Conservation (phyloP, 2,329 filamentous ascomycete species). For the Amphichorda felina region DNA sequence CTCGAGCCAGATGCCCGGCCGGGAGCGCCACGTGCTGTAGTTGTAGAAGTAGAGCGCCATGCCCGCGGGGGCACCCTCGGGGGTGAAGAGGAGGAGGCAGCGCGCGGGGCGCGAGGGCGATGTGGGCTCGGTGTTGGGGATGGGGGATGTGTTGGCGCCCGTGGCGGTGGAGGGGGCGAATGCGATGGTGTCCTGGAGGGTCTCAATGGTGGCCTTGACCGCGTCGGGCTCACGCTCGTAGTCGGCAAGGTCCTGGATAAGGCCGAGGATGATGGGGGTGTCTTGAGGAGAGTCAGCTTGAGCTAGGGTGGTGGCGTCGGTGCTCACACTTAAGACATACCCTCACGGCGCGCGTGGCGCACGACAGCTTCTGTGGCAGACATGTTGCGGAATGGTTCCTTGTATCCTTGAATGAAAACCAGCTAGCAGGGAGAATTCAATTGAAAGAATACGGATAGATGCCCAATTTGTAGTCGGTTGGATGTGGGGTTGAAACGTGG, state of each 20-base stretch:
- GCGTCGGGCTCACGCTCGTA: slow-evolving; percentile 70
- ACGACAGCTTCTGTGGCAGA: slow-evolving; percentile 5
- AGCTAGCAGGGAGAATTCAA: neutral
- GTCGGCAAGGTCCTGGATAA: slow-evolving; percentile 77
- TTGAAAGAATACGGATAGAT: neutral
- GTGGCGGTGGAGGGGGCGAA: slow-evolving; percentile 49
- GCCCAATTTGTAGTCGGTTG: neutral
- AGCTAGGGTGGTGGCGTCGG: too few species aligned
- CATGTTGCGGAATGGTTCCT: neutral
- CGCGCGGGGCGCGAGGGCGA: slow-evolving; percentile 54
- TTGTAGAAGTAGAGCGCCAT: slow-evolving; percentile 94
- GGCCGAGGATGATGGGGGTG: slow-evolving; percentile 63
- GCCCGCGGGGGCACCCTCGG: slow-evolving; percentile 41
- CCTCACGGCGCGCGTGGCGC: slow-evolving; percentile 44
- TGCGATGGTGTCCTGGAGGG: slow-evolving; percentile 63
- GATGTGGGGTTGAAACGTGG: neutral
- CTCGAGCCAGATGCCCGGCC: slow-evolving; percentile 82
- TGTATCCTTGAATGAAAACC: neutral
- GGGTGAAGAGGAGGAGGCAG: slow-evolving; percentile 55
- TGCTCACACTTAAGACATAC: too few species aligned
- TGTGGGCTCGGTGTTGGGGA: slow-evolving; percentile 39
- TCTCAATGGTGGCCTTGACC: slow-evolving; percentile 69
- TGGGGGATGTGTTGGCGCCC: slow-evolving; percentile 20
- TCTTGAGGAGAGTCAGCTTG: slow-evolving; percentile 38
- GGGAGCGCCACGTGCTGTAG: slow-evolving; percentile 87